Evolutionary conservation across 345 rosid species (phyloP).

Genomic region (Acer negundo): DNA sequence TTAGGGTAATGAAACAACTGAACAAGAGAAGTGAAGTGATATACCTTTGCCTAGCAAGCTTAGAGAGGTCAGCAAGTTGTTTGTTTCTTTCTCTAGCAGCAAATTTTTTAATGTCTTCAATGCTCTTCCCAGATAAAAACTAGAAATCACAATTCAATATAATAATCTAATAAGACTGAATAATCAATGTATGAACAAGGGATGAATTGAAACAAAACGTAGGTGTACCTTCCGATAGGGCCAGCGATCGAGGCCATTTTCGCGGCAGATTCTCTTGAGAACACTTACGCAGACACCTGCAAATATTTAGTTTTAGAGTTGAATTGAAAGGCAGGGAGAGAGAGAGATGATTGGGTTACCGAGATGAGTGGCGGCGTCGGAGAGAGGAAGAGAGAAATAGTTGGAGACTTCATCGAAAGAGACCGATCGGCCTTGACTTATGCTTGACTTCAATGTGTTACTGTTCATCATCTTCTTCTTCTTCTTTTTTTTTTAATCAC

Average conservation of each 20-base stretch:
- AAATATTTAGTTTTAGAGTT: too few species aligned
- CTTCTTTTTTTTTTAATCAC: too few species aligned
- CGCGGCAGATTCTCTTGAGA: conserved; percentile 50
- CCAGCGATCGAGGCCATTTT: conserved; percentile 52
- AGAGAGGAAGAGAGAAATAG: conserved; percentile 41
- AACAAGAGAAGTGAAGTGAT: too few species aligned
- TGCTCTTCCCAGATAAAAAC: conserved; percentile 40
- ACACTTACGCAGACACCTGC: conserved; percentile 43
- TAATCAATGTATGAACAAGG: too few species aligned
- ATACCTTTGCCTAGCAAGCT: conserved; percentile 36
- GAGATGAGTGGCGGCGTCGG: conserved; percentile 41
- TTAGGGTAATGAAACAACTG: too few species aligned
- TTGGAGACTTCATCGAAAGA: conserved; percentile 35
- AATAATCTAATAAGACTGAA: too few species aligned
- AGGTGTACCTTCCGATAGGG: conserved; percentile 41
- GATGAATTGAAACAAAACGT: too few species aligned
- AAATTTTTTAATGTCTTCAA: conserved; percentile 40
- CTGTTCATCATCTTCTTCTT: too few species aligned
- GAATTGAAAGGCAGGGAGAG: background rate
- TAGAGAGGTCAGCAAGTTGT: conserved; percentile 30
- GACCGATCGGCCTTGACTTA: conserved; percentile 9
- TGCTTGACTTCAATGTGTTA: background rate
- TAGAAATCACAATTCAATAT: background rate
- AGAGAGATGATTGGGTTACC: conserved; percentile 19
- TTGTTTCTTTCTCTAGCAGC: conserved; percentile 35